Base-by-base conservation (phyloP, 345 rosid genomes). In the Viola odorata region DNA sequence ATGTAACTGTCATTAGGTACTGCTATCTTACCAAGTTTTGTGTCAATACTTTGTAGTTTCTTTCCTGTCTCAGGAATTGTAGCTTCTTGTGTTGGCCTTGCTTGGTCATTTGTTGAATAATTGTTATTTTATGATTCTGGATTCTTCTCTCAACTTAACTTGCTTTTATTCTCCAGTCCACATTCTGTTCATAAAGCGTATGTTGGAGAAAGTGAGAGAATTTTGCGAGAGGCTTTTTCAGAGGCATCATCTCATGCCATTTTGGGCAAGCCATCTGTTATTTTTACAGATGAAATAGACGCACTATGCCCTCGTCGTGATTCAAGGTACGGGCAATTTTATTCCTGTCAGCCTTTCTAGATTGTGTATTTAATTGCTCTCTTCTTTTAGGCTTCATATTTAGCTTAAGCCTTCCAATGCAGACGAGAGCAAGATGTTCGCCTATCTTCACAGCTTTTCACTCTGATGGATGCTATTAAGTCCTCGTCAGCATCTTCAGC, bases 211-310 rank as follows among this genome's bases (percentile, higher is more conserved):
- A 90, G 90, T 53, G 96, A 90, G 81, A 84, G 61, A 72, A 71
- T 82, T 60, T 65, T 89, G 74, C 81, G 97, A 37, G 95, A 89
- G 61, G 85, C 94, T 55, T 94, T 94, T 62, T 60, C 85, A 0
- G 85, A 85, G 63, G 97, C 99, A 66, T 76, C 84, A 53, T 73
- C 91, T 38, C 83, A 78, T 60, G 83, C 86, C 56, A 66, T 13
- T 49, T 77, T 75, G 5, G 97, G 85, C 65, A 81, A 75, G 66
- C 91, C 96, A 4, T 80, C 95, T 0, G 91, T 92, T 55, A 68
- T 92, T 67, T 90, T 94, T 37, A 86, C 89, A 12, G 97, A 94
- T 74, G 99, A 94, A 73, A 83, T 94, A 37, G 97, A 92, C 64
- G 91, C 82, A 12, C 81, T 92, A 32, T 92, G 91, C 74, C 95